Evolutionary conservation across 2,329 filamentous ascomycete genomes (phyloP), one percentile per base, ranked within the genome.

Genomic region (Sarocladium kiliense): DNA sequence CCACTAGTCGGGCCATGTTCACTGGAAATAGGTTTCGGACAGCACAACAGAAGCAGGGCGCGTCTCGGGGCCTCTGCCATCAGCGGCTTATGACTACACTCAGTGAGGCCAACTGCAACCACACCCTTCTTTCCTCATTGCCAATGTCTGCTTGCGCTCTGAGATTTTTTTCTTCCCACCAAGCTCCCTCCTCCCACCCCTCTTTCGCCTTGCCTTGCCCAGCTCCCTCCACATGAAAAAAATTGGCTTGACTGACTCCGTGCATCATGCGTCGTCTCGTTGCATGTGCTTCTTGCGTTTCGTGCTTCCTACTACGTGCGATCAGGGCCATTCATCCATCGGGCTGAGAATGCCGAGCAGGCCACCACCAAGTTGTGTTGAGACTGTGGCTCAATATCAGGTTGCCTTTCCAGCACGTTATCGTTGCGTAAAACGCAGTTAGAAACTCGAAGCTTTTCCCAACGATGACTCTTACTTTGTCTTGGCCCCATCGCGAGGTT

Each of bases 391-490:
- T 18, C 19, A 23, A 44, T 18, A 21, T 18, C 39, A 44, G 39
- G 18, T 44, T 23, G 19, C 39, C 12, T 44, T 18, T 3, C 19
- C 39, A 10, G n/a, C 18, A 9, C 39, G 6, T 44, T 14, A 9
- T 6, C 19, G n/a, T 21, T 23, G 39, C 39, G 39, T 44, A 21
- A 44, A 44, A 18, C 39, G 14, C 14, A 21, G 10, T 18, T 23
- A 18, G 19, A 23, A 18, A 21, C n/a, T 44, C 23, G 18, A 21
- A 23, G 7, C 9, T 47, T 47, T 47, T 27, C 44, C 25, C 16
- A 30, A 10, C 25, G 44, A 47, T 47, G 44, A 47, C 44, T 47
- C 44, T 47, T 47, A 47, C 44, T 7, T 9, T 44, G 44, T 47
- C 44, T 47, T 47, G 44, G 44, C 44, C n/a, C 44, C 21, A 27